Percentiles rank a stretch among this genome's conserved stretches.
Conservation (phyloP, 768 basidiomycete species). For the Termitomyces sp. region DNA sequence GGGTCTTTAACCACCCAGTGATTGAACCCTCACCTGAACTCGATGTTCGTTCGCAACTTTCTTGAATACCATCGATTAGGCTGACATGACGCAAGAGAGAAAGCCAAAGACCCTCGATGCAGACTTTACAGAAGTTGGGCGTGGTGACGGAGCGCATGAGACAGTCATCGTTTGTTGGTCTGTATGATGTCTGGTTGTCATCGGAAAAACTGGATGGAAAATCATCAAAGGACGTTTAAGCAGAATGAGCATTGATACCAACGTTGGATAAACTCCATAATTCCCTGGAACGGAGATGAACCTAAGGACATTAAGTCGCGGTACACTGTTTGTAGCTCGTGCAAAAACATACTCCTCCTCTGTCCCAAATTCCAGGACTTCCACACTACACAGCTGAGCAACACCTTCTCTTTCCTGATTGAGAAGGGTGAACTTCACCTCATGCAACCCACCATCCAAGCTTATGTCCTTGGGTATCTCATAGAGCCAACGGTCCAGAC, state of each 20-base stretch:
- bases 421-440: constrained; percentile 53
- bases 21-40: neutral
- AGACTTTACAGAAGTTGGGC: constrained; percentile 73
- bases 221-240: neutral
- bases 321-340: neutral
- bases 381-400: constrained; percentile 76
- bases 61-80: constrained; percentile 55
- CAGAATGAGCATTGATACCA: constrained; percentile 19
- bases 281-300: constrained; percentile 56
- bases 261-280: constrained; percentile 76
- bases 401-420: constrained; percentile 43
- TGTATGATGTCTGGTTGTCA: constrained; percentile 61
- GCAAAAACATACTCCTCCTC: constrained; percentile 34
- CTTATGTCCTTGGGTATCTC: constrained; percentile 42
- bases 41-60: constrained; percentile 28
- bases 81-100: constrained; percentile 54
- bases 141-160: constrained; percentile 73
- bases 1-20: constrained; percentile 24
- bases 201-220: constrained; percentile 52
- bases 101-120: constrained; percentile 72
- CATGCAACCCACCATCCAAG: constrained; percentile 51
- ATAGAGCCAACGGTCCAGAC: constrained; percentile 76
- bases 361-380: constrained; percentile 70
- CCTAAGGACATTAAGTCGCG: constrained; percentile 28
- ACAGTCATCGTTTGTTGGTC: constrained; percentile 83